phyloP scores from a whole-genome alignment of 2,329 filamentous ascomycete species.

The Colletotrichum brevisporum region DNA sequence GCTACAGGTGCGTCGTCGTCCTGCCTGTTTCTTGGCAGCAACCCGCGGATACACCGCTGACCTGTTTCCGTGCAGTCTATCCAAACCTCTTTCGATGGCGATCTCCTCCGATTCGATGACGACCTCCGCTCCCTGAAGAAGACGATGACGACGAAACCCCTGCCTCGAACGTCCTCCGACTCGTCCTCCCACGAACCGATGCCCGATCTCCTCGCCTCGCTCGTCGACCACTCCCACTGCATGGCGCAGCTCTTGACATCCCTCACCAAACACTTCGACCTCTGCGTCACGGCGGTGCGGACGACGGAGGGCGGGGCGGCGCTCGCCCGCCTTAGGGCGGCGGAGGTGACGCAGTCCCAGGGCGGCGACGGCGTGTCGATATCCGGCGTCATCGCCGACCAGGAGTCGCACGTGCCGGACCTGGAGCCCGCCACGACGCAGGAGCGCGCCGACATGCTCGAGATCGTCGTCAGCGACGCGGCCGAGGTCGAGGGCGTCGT shows the following conservation, averaged over 20 bases:
- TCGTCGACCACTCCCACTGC: slow-evolving; percentile 82
- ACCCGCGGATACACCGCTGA: not conserved
- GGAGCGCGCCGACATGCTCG: slow-evolving; percentile 86
- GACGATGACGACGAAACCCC: slow-evolving; percentile 61
- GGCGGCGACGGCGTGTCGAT: slow-evolving; percentile 69
- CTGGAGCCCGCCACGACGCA: slow-evolving; percentile 80
- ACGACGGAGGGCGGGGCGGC: slow-evolving; percentile 87
- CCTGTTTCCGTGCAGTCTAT: slow-evolving; percentile 59
- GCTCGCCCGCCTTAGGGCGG: slow-evolving; percentile 76
- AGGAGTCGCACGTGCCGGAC: slow-evolving; percentile 64
- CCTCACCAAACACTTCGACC: slow-evolving; percentile 89
- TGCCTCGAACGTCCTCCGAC: slow-evolving; percentile 50
- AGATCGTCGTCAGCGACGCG: slow-evolving; percentile 81
- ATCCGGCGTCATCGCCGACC: slow-evolving; percentile 75
- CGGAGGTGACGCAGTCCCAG: slow-evolving; percentile 70
- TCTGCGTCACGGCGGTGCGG: slow-evolving; percentile 91
- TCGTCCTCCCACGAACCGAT: slow-evolving; percentile 59
- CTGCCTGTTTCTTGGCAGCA: not conserved
- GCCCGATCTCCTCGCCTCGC: slow-evolving; percentile 68
- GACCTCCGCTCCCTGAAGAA: slow-evolving; percentile 78
- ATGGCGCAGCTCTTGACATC: slow-evolving; percentile 87
- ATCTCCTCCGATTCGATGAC: slow-evolving; percentile 81
- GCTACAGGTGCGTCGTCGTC: slow-evolving; percentile 68
- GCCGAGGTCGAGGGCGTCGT: slow-evolving; percentile 77
- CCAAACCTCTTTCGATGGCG: slow-evolving; percentile 81